phyloP scores from a whole-genome alignment of 768 basidiomycete species.

The Boletus eberwhitei region DNA sequence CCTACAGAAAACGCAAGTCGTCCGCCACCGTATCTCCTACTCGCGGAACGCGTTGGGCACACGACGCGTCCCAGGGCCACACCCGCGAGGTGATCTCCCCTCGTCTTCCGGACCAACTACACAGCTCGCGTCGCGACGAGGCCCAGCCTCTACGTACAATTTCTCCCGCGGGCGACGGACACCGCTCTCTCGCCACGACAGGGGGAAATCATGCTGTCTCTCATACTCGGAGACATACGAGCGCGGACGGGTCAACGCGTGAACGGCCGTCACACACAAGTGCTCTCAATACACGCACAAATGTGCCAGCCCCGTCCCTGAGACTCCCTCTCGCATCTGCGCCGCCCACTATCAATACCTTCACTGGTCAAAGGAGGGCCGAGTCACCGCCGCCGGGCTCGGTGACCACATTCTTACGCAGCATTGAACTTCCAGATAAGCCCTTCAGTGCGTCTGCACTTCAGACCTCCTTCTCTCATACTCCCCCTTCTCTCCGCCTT shows the following conservation, averaged over 20 bases:
- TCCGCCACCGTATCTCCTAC: slow-evolving; percentile 3
- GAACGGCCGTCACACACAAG: slow-evolving; percentile 3
- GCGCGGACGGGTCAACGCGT: slow-evolving; percentile 1
- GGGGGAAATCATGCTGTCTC: slow-evolving; percentile 6
- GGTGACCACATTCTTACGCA: slow-evolving; percentile 26
- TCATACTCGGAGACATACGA: slow-evolving; percentile 4
- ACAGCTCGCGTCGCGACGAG: neutral
- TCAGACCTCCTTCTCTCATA: slow-evolving; percentile 10
- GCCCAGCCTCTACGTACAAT: slow-evolving; percentile 1
- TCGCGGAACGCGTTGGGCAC: slow-evolving; percentile 11
- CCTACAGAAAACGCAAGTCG: slow-evolving; percentile 19
- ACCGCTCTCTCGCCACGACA: neutral
- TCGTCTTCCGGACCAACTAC: slow-evolving; percentile 5
- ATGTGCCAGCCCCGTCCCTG: slow-evolving; percentile 12
- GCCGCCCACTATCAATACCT: neutral
- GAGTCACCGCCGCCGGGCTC: slow-evolving; percentile 13
- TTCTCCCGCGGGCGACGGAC: slow-evolving; percentile 1
- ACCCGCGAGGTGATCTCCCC: neutral
- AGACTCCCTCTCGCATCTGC: slow-evolving; percentile 14
- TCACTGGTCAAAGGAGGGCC: neutral
- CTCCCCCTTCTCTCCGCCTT: slow-evolving; percentile 7
- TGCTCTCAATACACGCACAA: slow-evolving; percentile 7
- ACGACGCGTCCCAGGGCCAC: slow-evolving; percentile 9
- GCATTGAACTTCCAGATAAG: slow-evolving; percentile 22
- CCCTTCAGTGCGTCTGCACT: slow-evolving; percentile 6